Evolutionary conservation across 108 stramenopile genomes (phyloP).

Genomic region (Fragilaria crotonensis): DNA sequence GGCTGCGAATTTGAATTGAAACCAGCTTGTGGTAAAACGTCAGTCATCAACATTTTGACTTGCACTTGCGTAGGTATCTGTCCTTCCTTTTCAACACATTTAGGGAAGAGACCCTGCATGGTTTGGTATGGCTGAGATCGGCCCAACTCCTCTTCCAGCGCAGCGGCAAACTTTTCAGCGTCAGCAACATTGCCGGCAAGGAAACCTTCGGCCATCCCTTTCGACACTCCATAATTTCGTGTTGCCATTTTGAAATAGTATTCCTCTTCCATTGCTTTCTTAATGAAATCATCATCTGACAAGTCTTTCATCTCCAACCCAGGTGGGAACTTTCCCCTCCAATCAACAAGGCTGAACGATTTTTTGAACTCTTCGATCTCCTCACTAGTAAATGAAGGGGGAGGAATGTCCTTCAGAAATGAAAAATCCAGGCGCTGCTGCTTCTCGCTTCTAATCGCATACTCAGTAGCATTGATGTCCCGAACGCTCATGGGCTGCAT

Average conservation of each 20-base stretch:
- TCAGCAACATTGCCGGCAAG: neutral
- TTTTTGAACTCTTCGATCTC: conserved; percentile 37
- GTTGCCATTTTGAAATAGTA: conserved; percentile 25
- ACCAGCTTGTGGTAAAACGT: conserved; percentile 49
- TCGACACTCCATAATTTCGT: conserved; percentile 11
- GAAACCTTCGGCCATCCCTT: conserved; percentile 10
- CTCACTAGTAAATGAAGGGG: conserved; percentile 36
- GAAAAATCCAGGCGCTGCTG: conserved; percentile 15
- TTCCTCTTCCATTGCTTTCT: conserved; percentile 49
- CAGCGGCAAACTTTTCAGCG: neutral
- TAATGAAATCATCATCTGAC: neutral
- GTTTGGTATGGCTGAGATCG: neutral
- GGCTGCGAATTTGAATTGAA: conserved; percentile 45
- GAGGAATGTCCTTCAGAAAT: neutral
- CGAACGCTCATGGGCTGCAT: conserved; percentile 9
- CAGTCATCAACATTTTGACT: conserved; percentile 37
- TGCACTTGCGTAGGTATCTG: conserved; percentile 38
- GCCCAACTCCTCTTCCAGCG: neutral
- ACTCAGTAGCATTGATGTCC: conserved; percentile 29
- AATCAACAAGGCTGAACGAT: neutral
- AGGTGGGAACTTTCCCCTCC: neutral
- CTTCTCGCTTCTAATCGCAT: conserved; percentile 14
- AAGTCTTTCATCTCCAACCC: neutral
- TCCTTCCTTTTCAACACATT: conserved; percentile 58
- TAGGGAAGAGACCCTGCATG: conserved; percentile 34